These are phyloP conservation scores for Fusarium sp. DNA, from an alignment of 2,329 filamentous ascomycete species.

Conservation along the genomic window DNA sequence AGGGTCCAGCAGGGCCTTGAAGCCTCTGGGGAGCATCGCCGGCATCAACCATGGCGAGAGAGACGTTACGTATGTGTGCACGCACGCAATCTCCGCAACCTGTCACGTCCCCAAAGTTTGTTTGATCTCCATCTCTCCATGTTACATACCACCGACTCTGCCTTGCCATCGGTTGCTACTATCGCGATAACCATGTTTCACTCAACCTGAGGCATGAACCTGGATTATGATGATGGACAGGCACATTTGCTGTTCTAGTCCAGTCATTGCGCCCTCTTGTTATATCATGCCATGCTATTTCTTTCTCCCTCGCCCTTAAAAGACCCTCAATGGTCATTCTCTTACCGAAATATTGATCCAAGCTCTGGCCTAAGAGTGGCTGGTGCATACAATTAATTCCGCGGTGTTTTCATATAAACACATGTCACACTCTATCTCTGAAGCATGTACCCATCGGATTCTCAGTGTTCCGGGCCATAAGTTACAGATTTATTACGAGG, in stretches of 20 bases:
- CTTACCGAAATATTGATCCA: background rate
- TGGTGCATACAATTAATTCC: background rate
- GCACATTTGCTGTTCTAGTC: slow-evolving; percentile 11
- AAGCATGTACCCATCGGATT: slow-evolving; percentile 17
- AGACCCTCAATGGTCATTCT: background rate
- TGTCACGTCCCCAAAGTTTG: slow-evolving; percentile 20
- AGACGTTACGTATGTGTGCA: slow-evolving; percentile 26
- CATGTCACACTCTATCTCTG: slow-evolving; percentile 8
- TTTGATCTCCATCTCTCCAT: slow-evolving; percentile 10
- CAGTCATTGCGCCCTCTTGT: background rate
- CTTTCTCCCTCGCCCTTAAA: background rate
- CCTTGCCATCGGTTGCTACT: slow-evolving; percentile 3
- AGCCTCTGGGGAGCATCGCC: background rate
- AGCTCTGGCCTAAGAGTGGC: slow-evolving; percentile 4
- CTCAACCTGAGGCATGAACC: background rate
- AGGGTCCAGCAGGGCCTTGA: background rate
- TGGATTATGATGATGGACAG: slow-evolving; percentile 9
- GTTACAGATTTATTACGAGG: slow-evolving; percentile 32
- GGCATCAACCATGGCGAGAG: background rate
- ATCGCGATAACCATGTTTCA: slow-evolving; percentile 5
- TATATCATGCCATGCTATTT: slow-evolving; percentile 3
- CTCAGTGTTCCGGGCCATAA: slow-evolving; percentile 24
- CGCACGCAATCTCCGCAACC: slow-evolving; percentile 28
- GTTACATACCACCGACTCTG: background rate
- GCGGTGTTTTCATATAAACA: background rate